phyloP scores from a whole-genome alignment of 768 basidiomycete species.

The Suillus fuscotomentosus region DNA sequence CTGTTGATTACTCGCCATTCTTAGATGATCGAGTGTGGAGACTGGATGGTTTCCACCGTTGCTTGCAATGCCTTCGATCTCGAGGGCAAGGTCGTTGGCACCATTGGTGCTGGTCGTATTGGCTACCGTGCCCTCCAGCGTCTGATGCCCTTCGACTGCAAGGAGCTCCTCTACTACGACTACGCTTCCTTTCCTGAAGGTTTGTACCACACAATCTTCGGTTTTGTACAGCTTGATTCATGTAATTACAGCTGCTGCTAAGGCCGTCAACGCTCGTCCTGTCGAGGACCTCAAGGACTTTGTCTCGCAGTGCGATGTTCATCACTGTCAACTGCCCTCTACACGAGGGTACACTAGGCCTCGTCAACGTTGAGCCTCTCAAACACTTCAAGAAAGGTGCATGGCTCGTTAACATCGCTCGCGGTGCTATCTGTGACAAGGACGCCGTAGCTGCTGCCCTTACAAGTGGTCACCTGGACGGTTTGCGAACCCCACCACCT shows the following conservation, averaged over 20 bases:
- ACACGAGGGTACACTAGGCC: slow-evolving; percentile 79
- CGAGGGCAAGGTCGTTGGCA: slow-evolving; percentile 89
- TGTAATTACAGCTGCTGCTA: slow-evolving; percentile 48
- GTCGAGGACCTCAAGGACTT: slow-evolving; percentile 75
- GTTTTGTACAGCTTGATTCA: not conserved
- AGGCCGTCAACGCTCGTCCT: slow-evolving; percentile 67
- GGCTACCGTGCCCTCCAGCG: slow-evolving; percentile 87
- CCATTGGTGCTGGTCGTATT: slow-evolving; percentile 81
- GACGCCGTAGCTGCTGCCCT: slow-evolving; percentile 78
- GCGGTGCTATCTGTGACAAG: slow-evolving; percentile 87
- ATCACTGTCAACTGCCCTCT: slow-evolving; percentile 88
- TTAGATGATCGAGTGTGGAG: slow-evolving; percentile 78
- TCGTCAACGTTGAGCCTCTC: slow-evolving; percentile 80
- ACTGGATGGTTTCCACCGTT: slow-evolving; percentile 84
- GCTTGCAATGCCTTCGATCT: slow-evolving; percentile 86
- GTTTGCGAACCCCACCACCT: slow-evolving; percentile 22
- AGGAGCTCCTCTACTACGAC: slow-evolving; percentile 90
- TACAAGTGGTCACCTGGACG: slow-evolving; percentile 73
- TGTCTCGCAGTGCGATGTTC: slow-evolving; percentile 62
- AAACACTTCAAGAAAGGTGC: slow-evolving; percentile 90
- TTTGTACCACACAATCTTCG: slow-evolving; percentile 17
- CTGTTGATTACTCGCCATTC: not conserved
- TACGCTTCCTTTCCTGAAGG: slow-evolving; percentile 70
- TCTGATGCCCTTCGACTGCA: slow-evolving; percentile 79
- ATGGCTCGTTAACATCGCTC: slow-evolving; percentile 92